These are phyloP conservation scores for Cordyceps cateniannulata DNA, from an alignment of 2,329 filamentous ascomycete species.

Conservation along the genomic window DNA sequence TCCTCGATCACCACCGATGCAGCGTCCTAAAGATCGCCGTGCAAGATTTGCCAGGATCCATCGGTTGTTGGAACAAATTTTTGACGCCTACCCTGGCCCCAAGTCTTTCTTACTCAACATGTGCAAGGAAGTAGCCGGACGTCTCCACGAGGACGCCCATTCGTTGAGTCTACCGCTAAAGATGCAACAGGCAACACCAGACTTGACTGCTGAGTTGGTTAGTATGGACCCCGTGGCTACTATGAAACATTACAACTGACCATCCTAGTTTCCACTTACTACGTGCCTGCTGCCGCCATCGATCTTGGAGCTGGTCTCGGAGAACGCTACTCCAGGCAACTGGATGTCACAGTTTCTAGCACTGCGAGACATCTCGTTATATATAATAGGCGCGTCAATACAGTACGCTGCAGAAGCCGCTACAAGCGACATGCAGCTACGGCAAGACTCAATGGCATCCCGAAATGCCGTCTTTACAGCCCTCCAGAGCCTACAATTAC, in stretches of 20 bases:
- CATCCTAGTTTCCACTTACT: conserved; percentile 25
- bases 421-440: conserved; percentile 27
- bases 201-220: conserved; percentile 31
- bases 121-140: conserved; percentile 30
- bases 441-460: conserved; percentile 26
- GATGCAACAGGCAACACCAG: conserved; percentile 29
- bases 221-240: neutral
- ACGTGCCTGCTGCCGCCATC: conserved; percentile 28
- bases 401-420: conserved; percentile 31
- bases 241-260: conserved; percentile 16
- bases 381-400: conserved; percentile 31
- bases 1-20: conserved; percentile 27
- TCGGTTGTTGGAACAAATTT: conserved; percentile 29
- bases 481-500: conserved; percentile 29
- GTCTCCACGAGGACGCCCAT: conserved; percentile 28
- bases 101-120: conserved; percentile 32
- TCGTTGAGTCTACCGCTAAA: conserved; percentile 26
- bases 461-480: conserved; percentile 31
- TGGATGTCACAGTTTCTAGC: conserved; percentile 34
- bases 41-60: conserved; percentile 33
- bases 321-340: conserved; percentile 20
- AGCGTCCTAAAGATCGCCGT: conserved; percentile 27
- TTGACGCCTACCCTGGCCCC: conserved; percentile 32
- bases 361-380: conserved; percentile 32
- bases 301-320: conserved; percentile 27